Base-by-base conservation (phyloP, 441 rosid species). In the Sinapis alba region DNA sequence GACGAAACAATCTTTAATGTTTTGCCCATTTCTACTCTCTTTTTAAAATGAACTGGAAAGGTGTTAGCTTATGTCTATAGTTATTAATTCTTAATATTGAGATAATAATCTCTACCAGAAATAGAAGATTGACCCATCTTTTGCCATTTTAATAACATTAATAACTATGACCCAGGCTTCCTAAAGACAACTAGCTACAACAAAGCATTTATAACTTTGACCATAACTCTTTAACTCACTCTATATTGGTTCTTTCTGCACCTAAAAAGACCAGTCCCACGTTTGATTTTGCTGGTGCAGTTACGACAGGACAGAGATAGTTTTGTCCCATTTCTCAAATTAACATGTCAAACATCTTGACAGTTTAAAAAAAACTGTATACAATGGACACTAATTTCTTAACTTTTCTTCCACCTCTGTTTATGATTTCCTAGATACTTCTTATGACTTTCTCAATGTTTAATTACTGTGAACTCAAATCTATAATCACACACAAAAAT, bases 201-300 rank as follows among this genome's bases (percentile, higher is more conserved):
- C 63, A 26, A 41, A 69, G 38, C 79, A 76, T 41, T 76, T 28
- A 69, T 53, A 68, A 76, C 65, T 76, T 54, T 0, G 79, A 27
- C 75, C 71, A 76, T 69, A 76, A 69, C 79, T 69, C 60, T 62
- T 62, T 62, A 62, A 50, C 58, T 68, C 56, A 26, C n/a, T n/a
- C n/a, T n/a, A n/a, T n/a, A 62, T 68, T 62, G 64, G 68, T 62
- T 75, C 54, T 16, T 47, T 47, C 79, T 75, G 69, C 45, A 68
- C 73, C 74, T 60, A 38, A 61, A 36, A 61, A 75, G 69, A 68
- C 62, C 45, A 61, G 73, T 41, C 70, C 51, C 38, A 69, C 65
- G 61, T 76, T 76, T 54, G 62, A 20, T 24, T 61, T 45, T 64
- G 21, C 20, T 62, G 15, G 60, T 54, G 23, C 65, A 62, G 11